Evolutionary conservation across 352 stramenopile genomes (phyloP), one percentile per base, ranked within the genome.

Genomic region (Globisporangium canariense): DNA sequence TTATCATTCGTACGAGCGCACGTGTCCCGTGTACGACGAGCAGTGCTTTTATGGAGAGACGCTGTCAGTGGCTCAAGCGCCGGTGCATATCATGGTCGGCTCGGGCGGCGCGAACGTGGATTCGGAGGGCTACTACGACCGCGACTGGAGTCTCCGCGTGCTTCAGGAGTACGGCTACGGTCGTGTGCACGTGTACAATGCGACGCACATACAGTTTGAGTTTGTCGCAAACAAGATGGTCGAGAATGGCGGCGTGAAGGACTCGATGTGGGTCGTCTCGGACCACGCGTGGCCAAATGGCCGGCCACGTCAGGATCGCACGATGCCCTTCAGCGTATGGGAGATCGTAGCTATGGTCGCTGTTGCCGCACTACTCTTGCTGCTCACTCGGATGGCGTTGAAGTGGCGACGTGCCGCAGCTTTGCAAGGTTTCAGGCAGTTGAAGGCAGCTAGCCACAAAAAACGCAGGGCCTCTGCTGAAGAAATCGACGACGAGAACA

Each of bases 1-100:
- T 61, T 77, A 81, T 28, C 81, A 88, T 60, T 78, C 75, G 53
- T 90, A 90, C 59, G 81, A 88, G 52, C 78, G 78, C 53, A 88
- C 78, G 13, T 86, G 75, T 28, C 66, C 78, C 5, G 79, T 90
- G 32, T 85, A 83, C 61, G 70, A 79, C 22, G 68, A 79, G 50
- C 66, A 67, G n/a, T 83, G 76, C 45, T 70, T 70, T 30, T 47
- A 46, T 22, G 65, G 45, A 10, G 75, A 72, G 14, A 56, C 38
- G 2, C 22, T 13, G 25, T 43, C 49, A 5, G 74, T 76, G 52
- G 76, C 74, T 1, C 71, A 81, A 52, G 80, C 76, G 1, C 76
- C 78, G 3, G 73, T 85, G 13, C 78, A 89, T 62, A 66, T 86
- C 43, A 81, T 81, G 69, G 68, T 89, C 20, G 80, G 78, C 3